Evolutionary conservation across 2,329 filamentous ascomycete species (phyloP), one percentile per base, ranked within the genome.

Genomic region (Trichoderma koningii): DNA sequence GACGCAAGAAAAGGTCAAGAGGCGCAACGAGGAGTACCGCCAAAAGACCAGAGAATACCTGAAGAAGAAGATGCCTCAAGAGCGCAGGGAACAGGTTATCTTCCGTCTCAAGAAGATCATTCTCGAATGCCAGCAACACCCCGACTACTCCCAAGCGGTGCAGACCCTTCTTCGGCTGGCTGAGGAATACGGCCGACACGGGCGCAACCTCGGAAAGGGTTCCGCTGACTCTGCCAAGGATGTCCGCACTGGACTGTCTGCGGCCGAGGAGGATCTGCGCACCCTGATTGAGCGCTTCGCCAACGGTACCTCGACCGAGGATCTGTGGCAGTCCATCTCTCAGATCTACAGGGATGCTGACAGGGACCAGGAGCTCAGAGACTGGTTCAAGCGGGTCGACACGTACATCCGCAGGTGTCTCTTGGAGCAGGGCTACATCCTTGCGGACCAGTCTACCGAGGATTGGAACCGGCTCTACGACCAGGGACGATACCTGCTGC

Each of bases 81-180:
- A 98, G 77, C 92, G 95, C 66, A 92, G 93, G 67, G 93, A 98
- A 7, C 93, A 97, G 82, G 89, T 89, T 64, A 89, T 97, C 72
- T 97, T 88, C 85, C 91, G 95, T 44, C 80, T 99, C 70, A 99
- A 87, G 87, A 98, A 98, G 87, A 96, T 98, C 90, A 81, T 99
- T 45, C 88, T 97, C 52, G 95, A 99, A 79, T 93, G 96, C 72
- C 95, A 99, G 80, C 91, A 94, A 64, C 95, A 98, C 74, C 87
- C 91, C 66, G 94, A 99, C 73, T 99, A 98, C 78, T 88, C 93
- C 71, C 85, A 90, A 76, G 95, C 95, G n/a, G 89, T 99, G 68
- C 87, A 93, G 72, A 96, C 94, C 3, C 82, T 99, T 6, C 84
- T 99, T 34, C 82, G 86, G 48, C 82, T 99, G 55, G 93, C 92